Percentiles rank a stretch among this genome's conserved stretches.
phyloP scores from a whole-genome alignment of 179 eudicot genomes.

The Camellia oleifera region DNA sequence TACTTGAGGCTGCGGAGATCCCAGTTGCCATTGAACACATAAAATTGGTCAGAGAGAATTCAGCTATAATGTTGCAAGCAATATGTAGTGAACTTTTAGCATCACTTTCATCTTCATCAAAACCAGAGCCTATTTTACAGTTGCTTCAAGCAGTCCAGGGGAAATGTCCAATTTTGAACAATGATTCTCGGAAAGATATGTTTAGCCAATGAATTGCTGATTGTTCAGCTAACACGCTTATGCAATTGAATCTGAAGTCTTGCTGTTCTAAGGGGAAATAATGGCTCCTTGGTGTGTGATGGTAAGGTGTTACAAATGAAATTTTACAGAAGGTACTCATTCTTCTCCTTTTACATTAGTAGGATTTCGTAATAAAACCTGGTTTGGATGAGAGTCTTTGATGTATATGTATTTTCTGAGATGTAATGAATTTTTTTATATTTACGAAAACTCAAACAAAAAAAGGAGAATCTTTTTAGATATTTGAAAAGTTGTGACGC shows the following conservation, averaged over 20 bases:
- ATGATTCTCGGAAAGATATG: neutral
- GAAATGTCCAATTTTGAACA: slow-evolving; percentile 14
- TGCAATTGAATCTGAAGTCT: neutral
- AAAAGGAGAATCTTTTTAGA: neutral
- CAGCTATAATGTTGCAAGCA: slow-evolving; percentile 40
- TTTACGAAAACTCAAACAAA: neutral
- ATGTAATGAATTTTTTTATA: neutral
- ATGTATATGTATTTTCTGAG: neutral
- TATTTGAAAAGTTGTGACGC: neutral
- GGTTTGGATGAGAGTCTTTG: neutral
- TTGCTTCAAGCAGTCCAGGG: slow-evolving; percentile 39
- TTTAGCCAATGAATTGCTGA: neutral
- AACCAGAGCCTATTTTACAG: slow-evolving; percentile 43
- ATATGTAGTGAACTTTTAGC: slow-evolving; percentile 41
- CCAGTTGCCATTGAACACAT: slow-evolving; percentile 51
- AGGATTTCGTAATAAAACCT: neutral
- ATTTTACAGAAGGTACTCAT: neutral
- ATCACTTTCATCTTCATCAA: slow-evolving; percentile 49
- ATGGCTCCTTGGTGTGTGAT: neutral
- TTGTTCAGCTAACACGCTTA: neutral
- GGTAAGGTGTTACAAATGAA: neutral
- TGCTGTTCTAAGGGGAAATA: neutral
- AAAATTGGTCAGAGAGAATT: slow-evolving; percentile 39
- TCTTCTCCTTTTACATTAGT: neutral
- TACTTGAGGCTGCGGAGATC: slow-evolving; percentile 50